phyloP scores from a whole-genome alignment of 805 yeast genomes.

The Candida nemodendra region DNA sequence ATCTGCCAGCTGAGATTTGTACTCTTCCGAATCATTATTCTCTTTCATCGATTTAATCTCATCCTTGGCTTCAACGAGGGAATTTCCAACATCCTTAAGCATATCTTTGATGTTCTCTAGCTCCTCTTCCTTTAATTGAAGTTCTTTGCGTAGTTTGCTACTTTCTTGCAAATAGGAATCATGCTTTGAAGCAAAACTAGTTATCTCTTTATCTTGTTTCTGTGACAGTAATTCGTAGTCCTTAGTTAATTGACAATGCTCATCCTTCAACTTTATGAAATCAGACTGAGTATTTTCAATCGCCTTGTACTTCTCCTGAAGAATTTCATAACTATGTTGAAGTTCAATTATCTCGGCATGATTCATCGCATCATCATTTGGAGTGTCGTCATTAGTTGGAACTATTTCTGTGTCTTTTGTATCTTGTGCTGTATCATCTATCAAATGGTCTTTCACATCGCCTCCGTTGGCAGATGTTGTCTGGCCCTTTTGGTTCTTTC shows the following conservation, averaged over 20 bases:
- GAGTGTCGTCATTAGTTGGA: slow-evolving; percentile 6
- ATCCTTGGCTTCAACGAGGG: slow-evolving; percentile 69
- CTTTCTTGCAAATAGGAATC: slow-evolving; percentile 12
- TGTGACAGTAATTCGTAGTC: not conserved
- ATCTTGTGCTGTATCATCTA: slow-evolving; percentile 13
- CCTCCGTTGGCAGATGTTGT: slow-evolving; percentile 8
- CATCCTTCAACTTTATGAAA: slow-evolving; percentile 6
- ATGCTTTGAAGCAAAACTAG: slow-evolving; percentile 3
- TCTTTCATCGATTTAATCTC: slow-evolving; percentile 42
- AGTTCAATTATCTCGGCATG: slow-evolving; percentile 25
- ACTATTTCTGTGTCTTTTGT: slow-evolving; percentile 22
- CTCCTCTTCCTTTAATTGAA: slow-evolving; percentile 55
- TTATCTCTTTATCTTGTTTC: not conserved
- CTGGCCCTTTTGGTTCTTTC: slow-evolving; percentile 21
- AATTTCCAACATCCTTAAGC: slow-evolving; percentile 75
- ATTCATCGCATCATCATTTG: slow-evolving; percentile 2
- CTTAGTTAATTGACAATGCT: slow-evolving; percentile 2
- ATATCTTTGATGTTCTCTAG: slow-evolving; percentile 70
- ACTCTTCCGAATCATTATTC: slow-evolving; percentile 5
- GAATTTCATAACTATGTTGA: slow-evolving; percentile 22
- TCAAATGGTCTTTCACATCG: no score
- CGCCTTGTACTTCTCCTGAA: slow-evolving; percentile 13
- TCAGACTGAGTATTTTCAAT: slow-evolving; percentile 12
- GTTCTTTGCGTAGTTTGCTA: slow-evolving; percentile 25
- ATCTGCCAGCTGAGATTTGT: slow-evolving; percentile 3